Base-by-base conservation (phyloP, 2,329 filamentous ascomycete genomes). In the Monosporascus sp. region DNA sequence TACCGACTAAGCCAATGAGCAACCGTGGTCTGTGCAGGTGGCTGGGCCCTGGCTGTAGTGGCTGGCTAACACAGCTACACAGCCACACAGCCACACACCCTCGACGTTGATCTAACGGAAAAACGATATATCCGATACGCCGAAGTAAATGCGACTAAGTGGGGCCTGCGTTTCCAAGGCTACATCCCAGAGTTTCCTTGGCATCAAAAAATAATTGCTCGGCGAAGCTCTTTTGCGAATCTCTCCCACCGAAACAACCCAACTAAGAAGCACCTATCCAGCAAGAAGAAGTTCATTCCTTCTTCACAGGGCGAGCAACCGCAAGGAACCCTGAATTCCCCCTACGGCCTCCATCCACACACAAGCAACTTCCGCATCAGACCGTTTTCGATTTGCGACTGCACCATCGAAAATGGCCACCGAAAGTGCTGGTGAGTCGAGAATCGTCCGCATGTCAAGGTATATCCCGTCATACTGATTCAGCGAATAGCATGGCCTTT, bases 401-500 rank as follows among this genome's bases (percentile, higher is more conserved):
- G n/a, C 31, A 39, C 17, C n/a, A 17, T 22, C 31, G n/a, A 48
- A 27, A 39, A 51, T 51, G 50, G 44, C 50, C 31, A 39, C 45
- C 36, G 54, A 60, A 37, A 51, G 48, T 45, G 60, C 63, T 24
- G 63, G 62, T 65, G 53, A 48, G 57, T 60, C 52, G 7, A 15
- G 17, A 41, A 27, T 7, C 38, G 34, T 51, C 39, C 5, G 49
- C 44, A 8, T 27, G 20, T 36, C 15, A 17, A 27, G 15, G 34
- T 11, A 20, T 20, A 2, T 41, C 34, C 31, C 17, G 39, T 49
- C n/a, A 11, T 45, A 56, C 49, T 62, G 69, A 47, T 68, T 49
- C n/a, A 50, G 11, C 27, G 47, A 20, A 42, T 56, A 82, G 84
- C 85, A 60, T 89, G 85, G 85, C 86, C 85, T 57, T 71, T 88